phyloP scores from a whole-genome alignment of 306 rosid genomes.

The Vigna unguiculata region DNA sequence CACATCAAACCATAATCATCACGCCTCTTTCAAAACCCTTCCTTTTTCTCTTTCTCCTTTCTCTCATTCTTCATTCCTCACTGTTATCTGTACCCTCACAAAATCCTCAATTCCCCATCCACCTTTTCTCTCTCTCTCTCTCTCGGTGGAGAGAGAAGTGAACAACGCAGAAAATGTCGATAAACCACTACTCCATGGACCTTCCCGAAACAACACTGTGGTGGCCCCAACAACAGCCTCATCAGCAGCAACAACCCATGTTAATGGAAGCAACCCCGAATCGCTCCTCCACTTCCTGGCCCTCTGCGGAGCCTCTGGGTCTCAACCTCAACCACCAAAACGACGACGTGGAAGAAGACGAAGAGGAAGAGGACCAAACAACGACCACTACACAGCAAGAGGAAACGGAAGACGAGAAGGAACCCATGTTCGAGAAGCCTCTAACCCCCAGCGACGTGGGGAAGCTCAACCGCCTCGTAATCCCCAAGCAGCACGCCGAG shows the following conservation, averaged over 20 bases:
- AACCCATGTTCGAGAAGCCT: constrained; percentile 92
- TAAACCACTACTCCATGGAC: constrained; percentile 62
- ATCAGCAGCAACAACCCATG: constrained; percentile 43
- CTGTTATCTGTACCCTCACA: constrained; percentile 18
- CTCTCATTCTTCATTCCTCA: not conserved
- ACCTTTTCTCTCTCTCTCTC: not conserved
- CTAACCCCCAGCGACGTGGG: constrained; percentile 96
- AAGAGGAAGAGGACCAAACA: constrained; percentile 12
- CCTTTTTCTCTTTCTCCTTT: constrained; percentile 9
- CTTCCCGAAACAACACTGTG: constrained; percentile 58
- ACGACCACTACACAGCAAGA: not conserved
- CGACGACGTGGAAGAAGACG: constrained; percentile 31
- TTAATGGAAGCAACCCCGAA: constrained; percentile 47
- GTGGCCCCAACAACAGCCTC: constrained; percentile 58
- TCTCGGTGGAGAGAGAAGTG: no score
- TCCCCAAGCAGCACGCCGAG: constrained; percentile 97
- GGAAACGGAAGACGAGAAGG: constrained; percentile 48
- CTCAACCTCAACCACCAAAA: constrained; percentile 57
- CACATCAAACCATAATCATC: constrained; percentile 68
- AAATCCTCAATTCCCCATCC: constrained; percentile 16
- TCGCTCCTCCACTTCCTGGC: constrained; percentile 36
- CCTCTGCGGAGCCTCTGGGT: constrained; percentile 21
- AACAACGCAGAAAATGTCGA: constrained; percentile 50
- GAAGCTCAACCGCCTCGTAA: constrained; percentile 92
- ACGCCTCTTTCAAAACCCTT: constrained; percentile 52